Conservation (phyloP, 2,329 filamentous ascomycete genomes). For the Botryosphaeria agaves region DNA sequence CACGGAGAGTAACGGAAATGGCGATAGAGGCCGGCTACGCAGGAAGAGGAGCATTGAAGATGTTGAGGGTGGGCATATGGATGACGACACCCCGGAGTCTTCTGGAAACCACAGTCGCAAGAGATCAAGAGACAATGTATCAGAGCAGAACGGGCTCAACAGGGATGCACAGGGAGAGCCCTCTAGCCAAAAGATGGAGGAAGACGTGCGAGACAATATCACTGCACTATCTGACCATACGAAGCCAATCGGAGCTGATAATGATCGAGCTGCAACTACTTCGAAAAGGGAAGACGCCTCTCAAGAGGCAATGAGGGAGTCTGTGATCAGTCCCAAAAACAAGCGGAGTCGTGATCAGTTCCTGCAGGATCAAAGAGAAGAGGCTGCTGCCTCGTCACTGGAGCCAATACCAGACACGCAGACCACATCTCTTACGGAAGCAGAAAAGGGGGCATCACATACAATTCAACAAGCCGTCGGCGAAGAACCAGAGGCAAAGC, state of each 20-base stretch:
- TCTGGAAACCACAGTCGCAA: constrained; percentile 25
- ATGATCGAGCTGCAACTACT: no score
- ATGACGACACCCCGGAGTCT: constrained; percentile 15
- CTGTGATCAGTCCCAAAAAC: constrained; percentile 27
- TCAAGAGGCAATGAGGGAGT: no score
- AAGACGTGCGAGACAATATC: constrained; percentile 7
- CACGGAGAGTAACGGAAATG: background rate
- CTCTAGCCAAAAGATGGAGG: constrained; percentile 4
- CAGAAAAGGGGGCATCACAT: background rate
- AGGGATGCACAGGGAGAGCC: no score
- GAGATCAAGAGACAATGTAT: constrained; percentile 26
- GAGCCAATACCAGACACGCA: constrained; percentile 5
- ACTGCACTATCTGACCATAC: no score
- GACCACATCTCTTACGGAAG: constrained; percentile 2
- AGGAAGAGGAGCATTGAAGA: constrained; percentile 30
- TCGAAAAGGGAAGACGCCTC: no score
- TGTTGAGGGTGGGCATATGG: constrained; percentile 18
- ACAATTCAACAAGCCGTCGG: constrained; percentile 1
- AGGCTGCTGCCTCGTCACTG: no score
- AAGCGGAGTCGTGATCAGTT: constrained; percentile 25
- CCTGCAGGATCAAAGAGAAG: constrained; percentile 5
- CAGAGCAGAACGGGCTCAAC: constrained; percentile 16
- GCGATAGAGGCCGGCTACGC: constrained; percentile 19
- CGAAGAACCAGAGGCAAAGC: constrained; percentile 18
- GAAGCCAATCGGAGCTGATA: no score